Evolutionary conservation across 2,329 filamentous ascomycete species (phyloP).

Genomic region (Myriangium duriaei): DNA sequence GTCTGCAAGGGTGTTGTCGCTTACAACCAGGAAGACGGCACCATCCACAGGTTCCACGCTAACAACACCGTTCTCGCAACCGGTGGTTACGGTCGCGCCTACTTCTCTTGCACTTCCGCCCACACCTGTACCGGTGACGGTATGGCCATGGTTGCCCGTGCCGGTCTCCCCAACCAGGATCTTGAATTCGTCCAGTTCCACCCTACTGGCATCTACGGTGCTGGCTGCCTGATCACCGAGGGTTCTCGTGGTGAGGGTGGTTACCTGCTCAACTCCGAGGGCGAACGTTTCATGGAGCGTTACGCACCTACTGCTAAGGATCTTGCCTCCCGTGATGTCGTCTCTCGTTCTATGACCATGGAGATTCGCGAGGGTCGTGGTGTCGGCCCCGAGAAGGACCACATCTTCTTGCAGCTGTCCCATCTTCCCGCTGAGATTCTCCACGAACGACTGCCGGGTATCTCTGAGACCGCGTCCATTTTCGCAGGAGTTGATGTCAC

Average conservation of each 20-base stretch:
- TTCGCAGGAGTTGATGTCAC: conserved; percentile 89
- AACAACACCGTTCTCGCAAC: conserved; percentile 96
- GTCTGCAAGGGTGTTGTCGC: conserved; percentile 93
- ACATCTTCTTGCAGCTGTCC: conserved; percentile 96
- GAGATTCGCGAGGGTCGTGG: conserved; percentile 96
- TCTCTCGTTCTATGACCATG: conserved; percentile 95
- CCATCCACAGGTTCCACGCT: conserved; percentile 88
- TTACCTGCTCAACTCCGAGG: conserved; percentile 93
- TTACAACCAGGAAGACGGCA: conserved; percentile 98
- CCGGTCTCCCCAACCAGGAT: conserved; percentile 96
- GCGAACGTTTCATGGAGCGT: conserved; percentile 98
- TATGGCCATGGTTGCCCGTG: conserved; percentile 98
- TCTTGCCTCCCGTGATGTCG: conserved; percentile 89
- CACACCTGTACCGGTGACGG: conserved; percentile 98
- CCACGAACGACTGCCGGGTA: conserved; percentile 92
- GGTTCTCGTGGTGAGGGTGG: conserved; percentile 96
- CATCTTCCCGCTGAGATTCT: conserved; percentile 87
- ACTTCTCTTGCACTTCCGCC: conserved; percentile 96
- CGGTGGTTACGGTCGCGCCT: conserved; percentile 92
- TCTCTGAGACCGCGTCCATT: conserved; percentile 95
- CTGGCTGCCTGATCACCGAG: conserved; percentile 94
- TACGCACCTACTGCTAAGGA: conserved; percentile 98
- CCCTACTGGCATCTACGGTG: conserved; percentile 96
- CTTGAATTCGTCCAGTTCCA: conserved; percentile 99
- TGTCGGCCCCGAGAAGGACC: conserved; percentile 93